phyloP scores from a whole-genome alignment of 192 early-diverging fungal species.

The Backusella mclennaniae region DNA sequence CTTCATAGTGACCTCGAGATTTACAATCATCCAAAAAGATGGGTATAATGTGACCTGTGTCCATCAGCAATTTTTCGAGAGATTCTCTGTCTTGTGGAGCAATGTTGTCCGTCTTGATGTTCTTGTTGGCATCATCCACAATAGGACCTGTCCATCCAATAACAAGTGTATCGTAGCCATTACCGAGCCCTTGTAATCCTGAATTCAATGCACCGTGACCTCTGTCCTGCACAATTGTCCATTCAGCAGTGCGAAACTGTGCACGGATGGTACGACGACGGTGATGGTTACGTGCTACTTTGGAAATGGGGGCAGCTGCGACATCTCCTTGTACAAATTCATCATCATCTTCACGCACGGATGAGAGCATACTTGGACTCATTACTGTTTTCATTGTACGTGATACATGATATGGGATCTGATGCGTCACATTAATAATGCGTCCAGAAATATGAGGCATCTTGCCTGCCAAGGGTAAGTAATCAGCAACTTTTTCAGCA shows the following conservation, averaged over 20 bases:
- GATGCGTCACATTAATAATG: conserved; percentile 33
- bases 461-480: conserved; percentile 23
- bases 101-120: conserved; percentile 48
- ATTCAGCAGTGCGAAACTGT: conserved; percentile 18
- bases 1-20: conserved; percentile 90
- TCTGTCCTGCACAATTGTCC: conserved; percentile 44
- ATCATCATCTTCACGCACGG: neutral
- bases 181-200: conserved; percentile 70
- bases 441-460: conserved; percentile 21
- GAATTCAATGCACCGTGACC: conserved; percentile 90
- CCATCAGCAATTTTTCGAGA: conserved; percentile 56
- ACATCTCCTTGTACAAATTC: neutral
- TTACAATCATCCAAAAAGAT: conserved; percentile 72
- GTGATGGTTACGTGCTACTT: conserved; percentile 14
- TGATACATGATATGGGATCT: conserved; percentile 32
- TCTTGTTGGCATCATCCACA: conserved; percentile 48
- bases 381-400: neutral
- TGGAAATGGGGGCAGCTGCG: conserved; percentile 2
- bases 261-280: conserved; percentile 9
- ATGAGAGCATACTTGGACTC: too few relatives aligned
- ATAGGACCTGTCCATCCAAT: conserved; percentile 76
- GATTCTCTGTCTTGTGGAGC: conserved; percentile 57
- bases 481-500: conserved; percentile 28
- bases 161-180: conserved; percentile 58
- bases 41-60: conserved; percentile 64